Conservation (phyloP, 2,329 filamentous ascomycete genomes). For the Epichloe hybrida region DNA sequence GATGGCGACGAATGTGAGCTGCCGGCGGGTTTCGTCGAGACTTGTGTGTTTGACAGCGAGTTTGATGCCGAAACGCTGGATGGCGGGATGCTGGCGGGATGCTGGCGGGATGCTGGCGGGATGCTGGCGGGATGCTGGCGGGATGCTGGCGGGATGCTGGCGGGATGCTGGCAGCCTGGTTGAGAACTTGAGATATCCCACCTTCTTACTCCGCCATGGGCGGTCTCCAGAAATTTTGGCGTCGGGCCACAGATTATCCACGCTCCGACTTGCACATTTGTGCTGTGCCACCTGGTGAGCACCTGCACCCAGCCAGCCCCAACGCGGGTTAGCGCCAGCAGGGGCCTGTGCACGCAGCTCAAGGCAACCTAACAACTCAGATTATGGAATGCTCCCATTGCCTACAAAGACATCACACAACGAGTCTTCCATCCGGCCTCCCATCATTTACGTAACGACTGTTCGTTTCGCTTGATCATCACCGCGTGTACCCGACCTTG, state of each 20-base stretch:
- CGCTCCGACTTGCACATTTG: conserved; percentile 16
- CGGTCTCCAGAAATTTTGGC: conserved; percentile 26
- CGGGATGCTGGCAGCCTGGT: conserved; percentile 15
- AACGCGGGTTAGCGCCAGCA: conserved; percentile 12
- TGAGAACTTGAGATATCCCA: conserved; percentile 27
- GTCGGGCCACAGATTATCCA: conserved; percentile 27
- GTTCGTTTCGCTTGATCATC: background rate
- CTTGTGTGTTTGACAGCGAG: conserved; percentile 17
- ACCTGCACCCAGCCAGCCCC: conserved; percentile 5
- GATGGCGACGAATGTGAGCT: conserved; percentile 26
- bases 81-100: conserved; percentile 4
- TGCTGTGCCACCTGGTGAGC: background rate
- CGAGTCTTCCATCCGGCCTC: background rate
- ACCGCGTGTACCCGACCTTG: background rate
- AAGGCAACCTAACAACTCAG: conserved; percentile 20
- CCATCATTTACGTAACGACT: background rate
- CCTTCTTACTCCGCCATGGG: conserved; percentile 22
- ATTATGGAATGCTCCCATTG: conserved; percentile 26
- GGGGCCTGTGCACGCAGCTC: conserved; percentile 22
- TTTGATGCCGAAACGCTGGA: conserved; percentile 13
- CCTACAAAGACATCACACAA: conserved; percentile 13
- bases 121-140: conserved; percentile 13
- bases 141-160: conserved; percentile 10
- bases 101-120: conserved; percentile 15
- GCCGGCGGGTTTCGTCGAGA: conserved; percentile 13